Evolutionary conservation across 2,329 filamentous ascomycete genomes (phyloP).

Genomic region (Thielaviopsis musarum): DNA sequence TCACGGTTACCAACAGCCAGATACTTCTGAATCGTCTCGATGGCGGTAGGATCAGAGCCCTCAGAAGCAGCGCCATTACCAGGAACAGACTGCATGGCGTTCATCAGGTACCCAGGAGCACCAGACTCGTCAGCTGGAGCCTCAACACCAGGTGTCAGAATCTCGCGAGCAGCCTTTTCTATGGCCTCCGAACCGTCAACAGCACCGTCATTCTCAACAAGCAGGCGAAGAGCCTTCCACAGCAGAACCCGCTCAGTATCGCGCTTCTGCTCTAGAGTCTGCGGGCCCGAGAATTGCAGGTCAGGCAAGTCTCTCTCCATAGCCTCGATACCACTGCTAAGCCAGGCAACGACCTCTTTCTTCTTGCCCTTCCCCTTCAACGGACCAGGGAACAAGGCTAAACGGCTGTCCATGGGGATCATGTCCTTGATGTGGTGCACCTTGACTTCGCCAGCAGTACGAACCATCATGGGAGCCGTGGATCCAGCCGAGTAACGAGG

Average conservation of each 20-base stretch:
- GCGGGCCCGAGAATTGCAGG: slow-evolving; percentile 29
- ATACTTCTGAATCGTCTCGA: slow-evolving; percentile 56
- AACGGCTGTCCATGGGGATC: slow-evolving; percentile 50
- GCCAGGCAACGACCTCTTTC: slow-evolving; percentile 76
- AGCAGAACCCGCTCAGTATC: slow-evolving; percentile 64
- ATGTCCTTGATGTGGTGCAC: slow-evolving; percentile 60
- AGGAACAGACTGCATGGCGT: background rate
- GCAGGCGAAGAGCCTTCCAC: slow-evolving; percentile 69
- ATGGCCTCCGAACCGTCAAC: slow-evolving; percentile 58
- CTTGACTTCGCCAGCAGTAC: slow-evolving; percentile 66
- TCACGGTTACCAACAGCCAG: slow-evolving; percentile 72
- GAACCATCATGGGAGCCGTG: slow-evolving; percentile 58
- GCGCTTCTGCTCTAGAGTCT: slow-evolving; percentile 49
- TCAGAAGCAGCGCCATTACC: slow-evolving; percentile 29
- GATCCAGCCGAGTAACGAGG: slow-evolving; percentile 70
- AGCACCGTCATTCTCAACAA: slow-evolving; percentile 74
- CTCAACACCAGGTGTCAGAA: slow-evolving; percentile 44
- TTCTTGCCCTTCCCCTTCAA: slow-evolving; percentile 84
- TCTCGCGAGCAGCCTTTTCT: slow-evolving; percentile 55
- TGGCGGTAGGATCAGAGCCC: slow-evolving; percentile 47
- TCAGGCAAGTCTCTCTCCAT: slow-evolving; percentile 45
- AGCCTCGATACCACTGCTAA: slow-evolving; percentile 55
- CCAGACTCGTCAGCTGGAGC: slow-evolving; percentile 10
- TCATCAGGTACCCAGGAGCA: slow-evolving; percentile 1
- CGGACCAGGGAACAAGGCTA: slow-evolving; percentile 77